phyloP scores from a whole-genome alignment of 305 asterid species.

The Ajuga reptans region DNA sequence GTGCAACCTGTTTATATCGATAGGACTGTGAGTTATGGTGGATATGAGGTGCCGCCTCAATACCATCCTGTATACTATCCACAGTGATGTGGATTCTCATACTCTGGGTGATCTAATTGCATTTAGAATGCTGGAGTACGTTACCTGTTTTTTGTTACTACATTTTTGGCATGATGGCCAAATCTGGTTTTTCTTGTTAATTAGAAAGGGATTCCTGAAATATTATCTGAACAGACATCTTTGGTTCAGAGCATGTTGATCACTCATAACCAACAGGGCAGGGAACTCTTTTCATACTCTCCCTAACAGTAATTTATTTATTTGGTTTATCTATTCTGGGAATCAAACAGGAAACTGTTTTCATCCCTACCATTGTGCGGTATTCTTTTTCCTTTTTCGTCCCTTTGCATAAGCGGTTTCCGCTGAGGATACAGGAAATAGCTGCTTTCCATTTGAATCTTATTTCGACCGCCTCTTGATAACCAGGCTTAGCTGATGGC shows the following conservation, averaged over 20 bases:
- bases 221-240: conserved; percentile 20
- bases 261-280: conserved; percentile 9
- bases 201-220: conserved; percentile 5
- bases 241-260: conserved; percentile 30
- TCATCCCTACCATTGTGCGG: background rate
- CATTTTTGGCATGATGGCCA: conserved; percentile 21
- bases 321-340: background rate
- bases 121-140: conserved; percentile 23
- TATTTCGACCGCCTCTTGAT: background rate
- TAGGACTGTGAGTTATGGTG: conserved; percentile 35
- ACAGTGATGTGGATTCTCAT: conserved; percentile 29
- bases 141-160: conserved; percentile 12
- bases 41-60: conserved; percentile 39
- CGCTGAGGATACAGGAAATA: conserved; percentile 5
- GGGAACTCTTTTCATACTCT: conserved; percentile 11
- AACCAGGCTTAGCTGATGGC: background rate
- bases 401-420: background rate
- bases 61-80: conserved; percentile 52
- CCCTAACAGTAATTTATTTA: background rate
- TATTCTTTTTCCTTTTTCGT: background rate
- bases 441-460: conserved; percentile 15
- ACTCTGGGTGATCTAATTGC: conserved; percentile 24
- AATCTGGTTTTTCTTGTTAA: conserved; percentile 14
- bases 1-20: conserved; percentile 39
- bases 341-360: background rate